Base-by-base conservation (phyloP, 169 alveolate species). In the Cryptosporidium canis region DNA sequence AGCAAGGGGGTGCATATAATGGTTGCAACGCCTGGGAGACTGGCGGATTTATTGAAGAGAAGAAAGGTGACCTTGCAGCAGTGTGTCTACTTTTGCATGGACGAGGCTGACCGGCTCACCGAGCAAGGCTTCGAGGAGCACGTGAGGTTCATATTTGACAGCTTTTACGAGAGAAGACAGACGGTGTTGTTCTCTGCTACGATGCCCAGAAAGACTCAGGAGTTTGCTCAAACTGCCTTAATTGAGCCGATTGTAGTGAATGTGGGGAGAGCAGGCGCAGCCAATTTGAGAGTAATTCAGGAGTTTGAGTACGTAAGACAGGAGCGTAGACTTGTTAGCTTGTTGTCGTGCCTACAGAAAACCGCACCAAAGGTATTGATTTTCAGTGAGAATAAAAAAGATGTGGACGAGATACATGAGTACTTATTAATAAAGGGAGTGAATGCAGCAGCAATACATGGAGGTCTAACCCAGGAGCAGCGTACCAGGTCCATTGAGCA, bases 1-100 rank as follows among this genome's bases (percentile, higher is more conserved):
- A 65, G 92, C 65, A 83, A 92, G 37, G 99, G 99, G 7, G 93
- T 96, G 12, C 98, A 98, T 92, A 94, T 97, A 90, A 93, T 97
- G n/a, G 97, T 98, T 27, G 99, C 99, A 29, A 98, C 99, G 7
- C 99, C 99, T 0, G 99, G 99, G 4, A 84, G 99, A 66, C 85
- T 97, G 45, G 97, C 96, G 33, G 99, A 97, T 82, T 93, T 97
- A 94, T 92, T 98, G 71, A 94, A 92, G 85, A 93, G 92, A 90
- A 53, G 61, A 61, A 94, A 95, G 53, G 93, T 97, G 87, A 90
- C 95, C 14, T 90, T 98, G 84, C 93, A 92, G 67, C 95, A 95
- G 66, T 97, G 98, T 90, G 92, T 92, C 82, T 96, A 92, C 83
- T 93, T 97, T 77, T 97, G 97, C 27, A 91, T 98, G 56, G 99